Percentiles rank a stretch among this genome's conserved stretches.
These are phyloP conservation scores for Russula sp. DNA, from an alignment of 768 basidiomycete species.

Conservation along the genomic window DNA sequence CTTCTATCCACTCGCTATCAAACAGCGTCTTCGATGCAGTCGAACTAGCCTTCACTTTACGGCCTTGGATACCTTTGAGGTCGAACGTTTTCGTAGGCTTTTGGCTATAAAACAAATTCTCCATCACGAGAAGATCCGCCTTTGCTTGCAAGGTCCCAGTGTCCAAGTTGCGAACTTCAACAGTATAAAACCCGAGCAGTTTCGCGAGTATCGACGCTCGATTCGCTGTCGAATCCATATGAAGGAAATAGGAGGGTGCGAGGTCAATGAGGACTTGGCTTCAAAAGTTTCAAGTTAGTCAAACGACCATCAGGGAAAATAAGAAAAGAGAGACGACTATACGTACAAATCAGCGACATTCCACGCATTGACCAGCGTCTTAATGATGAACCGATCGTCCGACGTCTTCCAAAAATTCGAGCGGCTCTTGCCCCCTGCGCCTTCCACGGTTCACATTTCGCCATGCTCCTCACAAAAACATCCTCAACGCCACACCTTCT, in stretches of 20 bases:
- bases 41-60: conserved; percentile 57
- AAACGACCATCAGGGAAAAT: no score
- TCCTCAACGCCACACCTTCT: conserved; percentile 63
- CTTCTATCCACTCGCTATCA: conserved; percentile 86
- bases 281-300: background rate
- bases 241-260: conserved; percentile 74
- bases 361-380: conserved; percentile 84
- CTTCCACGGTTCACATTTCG: conserved; percentile 59
- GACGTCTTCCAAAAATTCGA: conserved; percentile 79
- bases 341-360: conserved; percentile 80
- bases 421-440: conserved; percentile 81
- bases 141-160: conserved; percentile 61
- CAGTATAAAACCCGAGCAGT: conserved; percentile 76
- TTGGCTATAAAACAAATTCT: conserved; percentile 74
- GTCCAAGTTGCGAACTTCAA: conserved; percentile 73
- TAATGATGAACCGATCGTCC: conserved; percentile 78
- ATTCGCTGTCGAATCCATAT: conserved; percentile 67
- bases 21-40: conserved; percentile 59
- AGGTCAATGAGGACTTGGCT: conserved; percentile 79
- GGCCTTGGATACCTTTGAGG: conserved; percentile 77
- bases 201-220: conserved; percentile 72
- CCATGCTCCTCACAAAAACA: conserved; percentile 58
- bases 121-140: conserved; percentile 79
- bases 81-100: conserved; percentile 71
- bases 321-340: background rate